phyloP scores from a whole-genome alignment of 768 basidiomycete genomes.

The Collybiopsis confluens region DNA sequence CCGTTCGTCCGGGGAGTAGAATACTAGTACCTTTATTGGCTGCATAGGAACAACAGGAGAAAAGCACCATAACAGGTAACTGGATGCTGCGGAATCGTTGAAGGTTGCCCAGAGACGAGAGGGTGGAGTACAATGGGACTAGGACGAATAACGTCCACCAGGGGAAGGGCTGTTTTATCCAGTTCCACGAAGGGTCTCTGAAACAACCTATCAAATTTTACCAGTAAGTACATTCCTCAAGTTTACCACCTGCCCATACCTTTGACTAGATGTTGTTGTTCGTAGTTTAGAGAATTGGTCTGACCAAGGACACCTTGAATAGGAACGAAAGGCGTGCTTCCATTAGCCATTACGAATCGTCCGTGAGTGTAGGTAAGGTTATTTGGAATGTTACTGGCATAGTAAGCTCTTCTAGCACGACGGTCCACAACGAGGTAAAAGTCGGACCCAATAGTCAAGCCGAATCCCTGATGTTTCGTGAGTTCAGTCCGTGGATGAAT shows the following conservation, averaged over 20 bases:
- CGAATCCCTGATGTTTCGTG: conserved; percentile 57
- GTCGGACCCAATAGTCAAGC: conserved; percentile 80
- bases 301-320: conserved; percentile 45
- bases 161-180: conserved; percentile 75
- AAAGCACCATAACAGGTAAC: conserved; percentile 70
- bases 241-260: conserved; percentile 26
- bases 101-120: conserved; percentile 71
- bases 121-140: conserved; percentile 72
- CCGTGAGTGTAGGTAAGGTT: conserved; percentile 52
- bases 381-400: conserved; percentile 36
- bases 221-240: not conserved
- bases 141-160: conserved; percentile 78
- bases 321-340: conserved; percentile 31
- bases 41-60: conserved; percentile 71
- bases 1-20: conserved; percentile 60
- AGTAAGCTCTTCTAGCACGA: conserved; percentile 46
- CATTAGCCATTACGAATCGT: conserved; percentile 44
- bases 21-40: conserved; percentile 62
- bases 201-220: conserved; percentile 55
- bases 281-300: conserved; percentile 27
- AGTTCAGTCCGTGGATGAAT: not conserved
- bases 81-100: conserved; percentile 70
- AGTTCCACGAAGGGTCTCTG: conserved; percentile 69
- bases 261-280: conserved; percentile 44
- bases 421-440: conserved; percentile 70